Base-by-base conservation (phyloP, 1,284 basidiomycete species). In the Pseudozyma tsukubaensis region DNA sequence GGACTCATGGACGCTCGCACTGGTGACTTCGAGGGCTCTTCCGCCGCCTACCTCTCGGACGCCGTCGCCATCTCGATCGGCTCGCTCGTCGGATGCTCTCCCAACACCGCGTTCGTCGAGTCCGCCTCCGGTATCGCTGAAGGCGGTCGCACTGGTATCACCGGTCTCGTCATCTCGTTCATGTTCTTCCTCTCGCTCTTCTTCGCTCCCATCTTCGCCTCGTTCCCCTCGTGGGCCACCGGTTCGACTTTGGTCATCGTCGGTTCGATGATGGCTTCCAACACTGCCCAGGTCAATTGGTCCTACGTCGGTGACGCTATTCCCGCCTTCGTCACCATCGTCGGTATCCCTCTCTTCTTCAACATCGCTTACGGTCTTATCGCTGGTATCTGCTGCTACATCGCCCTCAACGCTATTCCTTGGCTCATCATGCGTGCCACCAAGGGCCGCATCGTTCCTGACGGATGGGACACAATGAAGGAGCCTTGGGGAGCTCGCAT, bases 311-410 rank as follows among this genome's bases (percentile, higher is more conserved):
- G 93, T 32, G 93, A 95, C 83, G 89, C 92, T 14, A 88, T 94
- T 3, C 93, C 93, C 1, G 76, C 74, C 4, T 78, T 72, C 45
- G 43, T 79, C 54, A 81, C 45, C 56, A 79, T 78, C 48, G 68
- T 72, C 37, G 54, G 44, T 51, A 55, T 66, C 45, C 79, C 79
- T 11, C 78, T 82, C 51, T 74, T 77, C 68, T 82, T 69, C 81
- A 92, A 91, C 87, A 94, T 94, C 82, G 92, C 93, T 34, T 94
- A 94, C 84, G 93, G 93, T 77, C 90, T 94, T 80, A 94, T 94
- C 70, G 91, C 91, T 0, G 93, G 92, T 52, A 87, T 94, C 67
- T 61, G 88, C 53, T 89, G 89, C 19, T 93, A 92, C 85, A 81
- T 92, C 55, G 76, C 92, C 51, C 86, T 94, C 71, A 94, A 94